A percentile compares a stretch with the other conserved stretches of the same genome.
Conservation (phyloP, 345 rosid species). For the Corchorus olitorius region DNA sequence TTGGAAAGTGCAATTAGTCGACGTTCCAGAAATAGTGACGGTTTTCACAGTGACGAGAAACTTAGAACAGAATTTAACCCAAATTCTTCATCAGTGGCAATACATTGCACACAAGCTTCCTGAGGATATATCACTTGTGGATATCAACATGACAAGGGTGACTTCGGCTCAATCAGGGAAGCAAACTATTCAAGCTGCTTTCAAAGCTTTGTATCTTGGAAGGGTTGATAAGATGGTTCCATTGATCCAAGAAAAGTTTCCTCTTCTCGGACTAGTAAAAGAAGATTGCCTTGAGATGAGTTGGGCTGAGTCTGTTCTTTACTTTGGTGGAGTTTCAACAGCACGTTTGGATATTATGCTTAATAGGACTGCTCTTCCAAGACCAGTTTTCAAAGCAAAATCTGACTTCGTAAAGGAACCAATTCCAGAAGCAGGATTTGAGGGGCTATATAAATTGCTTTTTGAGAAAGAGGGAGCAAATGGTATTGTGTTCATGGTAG, state of each 20-base stretch:
- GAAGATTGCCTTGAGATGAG: background rate
- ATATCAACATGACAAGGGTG: background rate
- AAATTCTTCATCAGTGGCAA: conserved; percentile 4
- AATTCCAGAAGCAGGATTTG: conserved; percentile 46
- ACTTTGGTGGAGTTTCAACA: background rate
- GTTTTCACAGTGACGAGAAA: background rate
- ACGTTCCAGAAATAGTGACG: background rate
- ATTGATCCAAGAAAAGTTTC: background rate
- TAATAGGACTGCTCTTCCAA: conserved; percentile 46
- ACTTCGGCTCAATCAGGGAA: background rate
- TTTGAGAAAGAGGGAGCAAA: background rate
- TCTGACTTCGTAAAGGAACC: conserved; percentile 53
- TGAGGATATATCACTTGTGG: background rate
- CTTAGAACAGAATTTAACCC: background rate
- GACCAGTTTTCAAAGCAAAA: conserved; percentile 56
- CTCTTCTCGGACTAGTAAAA: background rate
- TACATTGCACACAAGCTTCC: background rate
- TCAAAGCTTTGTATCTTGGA: background rate
- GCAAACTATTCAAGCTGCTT: background rate
- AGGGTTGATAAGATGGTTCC: background rate
- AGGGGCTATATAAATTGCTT: background rate
- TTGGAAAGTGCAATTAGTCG: background rate
- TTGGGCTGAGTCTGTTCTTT: background rate
- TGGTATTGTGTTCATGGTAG: background rate
- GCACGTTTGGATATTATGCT: conserved; percentile 35